These are phyloP conservation scores for Tremella fuciformis DNA, from an alignment of 768 basidiomycete genomes.

Conservation along the genomic window DNA sequence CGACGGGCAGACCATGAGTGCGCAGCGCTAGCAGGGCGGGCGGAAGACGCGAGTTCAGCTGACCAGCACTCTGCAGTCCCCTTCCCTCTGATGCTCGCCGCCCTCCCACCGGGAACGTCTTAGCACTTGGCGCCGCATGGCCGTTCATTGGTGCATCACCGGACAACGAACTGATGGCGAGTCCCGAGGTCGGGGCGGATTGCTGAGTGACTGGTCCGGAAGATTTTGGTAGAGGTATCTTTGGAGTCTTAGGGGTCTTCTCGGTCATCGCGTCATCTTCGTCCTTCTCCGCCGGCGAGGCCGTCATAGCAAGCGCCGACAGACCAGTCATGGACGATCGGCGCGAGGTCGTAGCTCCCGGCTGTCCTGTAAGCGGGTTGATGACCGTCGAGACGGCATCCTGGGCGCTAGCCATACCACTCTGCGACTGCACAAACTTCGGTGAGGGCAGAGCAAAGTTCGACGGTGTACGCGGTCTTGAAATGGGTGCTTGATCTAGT, in stretches of 20 bases:
- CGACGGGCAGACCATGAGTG: conserved; percentile 11
- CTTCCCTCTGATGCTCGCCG: neutral
- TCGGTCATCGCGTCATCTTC: neutral
- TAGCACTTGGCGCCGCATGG: neutral
- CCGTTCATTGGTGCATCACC: neutral
- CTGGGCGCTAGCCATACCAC: neutral
- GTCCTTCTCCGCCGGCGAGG: neutral
- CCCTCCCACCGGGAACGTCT: neutral
- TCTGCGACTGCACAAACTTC: conserved; percentile 4
- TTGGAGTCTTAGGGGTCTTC: neutral
- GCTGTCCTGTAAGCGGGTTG: conserved; percentile 42
- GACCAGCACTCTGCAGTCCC: conserved; percentile 41
- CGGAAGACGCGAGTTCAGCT: conserved; percentile 57
- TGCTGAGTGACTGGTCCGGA: conserved; percentile 1
- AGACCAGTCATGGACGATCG: conserved; percentile 17
- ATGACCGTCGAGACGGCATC: conserved; percentile 37
- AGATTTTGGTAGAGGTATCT: conserved; percentile 1
- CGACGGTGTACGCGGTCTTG: conserved; percentile 46
- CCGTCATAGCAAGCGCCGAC: neutral
- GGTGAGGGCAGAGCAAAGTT: conserved; percentile 40
- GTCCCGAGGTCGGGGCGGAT: neutral
- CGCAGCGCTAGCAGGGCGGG: conserved; percentile 60
- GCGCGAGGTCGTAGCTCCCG: conserved; percentile 27
- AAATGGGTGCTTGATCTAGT: conserved; percentile 46
- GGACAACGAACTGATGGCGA: neutral